A percentile compares a stretch with the other conserved stretches of the same genome.
These are phyloP conservation scores for Torulaspora franciscae DNA, from an alignment of 805 yeast genomes.

Conservation along the genomic window DNA sequence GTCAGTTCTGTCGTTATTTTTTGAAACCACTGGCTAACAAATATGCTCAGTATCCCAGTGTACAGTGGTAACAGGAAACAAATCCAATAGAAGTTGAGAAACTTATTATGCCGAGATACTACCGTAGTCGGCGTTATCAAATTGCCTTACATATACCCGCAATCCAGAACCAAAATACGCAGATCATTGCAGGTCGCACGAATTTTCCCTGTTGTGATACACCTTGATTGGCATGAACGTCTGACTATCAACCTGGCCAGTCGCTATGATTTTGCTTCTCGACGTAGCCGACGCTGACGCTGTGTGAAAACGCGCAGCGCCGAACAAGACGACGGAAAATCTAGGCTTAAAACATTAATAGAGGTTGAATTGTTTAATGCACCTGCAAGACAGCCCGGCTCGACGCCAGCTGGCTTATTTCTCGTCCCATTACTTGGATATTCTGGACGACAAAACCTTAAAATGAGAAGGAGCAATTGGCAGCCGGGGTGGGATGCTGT, in stretches of 20 bases:
- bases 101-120: not conserved
- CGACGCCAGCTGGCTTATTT: too few species aligned
- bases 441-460: not conserved
- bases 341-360: not conserved
- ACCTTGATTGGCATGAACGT: not conserved
- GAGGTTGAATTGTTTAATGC: too few species aligned
- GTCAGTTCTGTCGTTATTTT: not conserved
- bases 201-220: not conserved
- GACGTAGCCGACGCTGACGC: constrained; percentile 7
- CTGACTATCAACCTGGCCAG: not conserved
- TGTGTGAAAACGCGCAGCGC: constrained; percentile 5
- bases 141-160: not conserved
- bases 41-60: not conserved
- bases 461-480: too few species aligned
- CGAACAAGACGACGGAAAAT: not conserved
- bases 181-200: not conserved
- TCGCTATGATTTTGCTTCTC: constrained; percentile 2
- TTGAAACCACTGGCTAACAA: not conserved
- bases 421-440: too few species aligned
- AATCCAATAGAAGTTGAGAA: not conserved
- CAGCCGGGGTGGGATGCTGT: too few species aligned
- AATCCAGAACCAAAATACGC: not conserved
- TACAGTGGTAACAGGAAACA: not conserved
- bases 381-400: too few species aligned
- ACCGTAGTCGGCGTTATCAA: not conserved